Base-by-base conservation (phyloP, 2,329 filamentous ascomycete genomes). In the Calonectria hongkongensis region DNA sequence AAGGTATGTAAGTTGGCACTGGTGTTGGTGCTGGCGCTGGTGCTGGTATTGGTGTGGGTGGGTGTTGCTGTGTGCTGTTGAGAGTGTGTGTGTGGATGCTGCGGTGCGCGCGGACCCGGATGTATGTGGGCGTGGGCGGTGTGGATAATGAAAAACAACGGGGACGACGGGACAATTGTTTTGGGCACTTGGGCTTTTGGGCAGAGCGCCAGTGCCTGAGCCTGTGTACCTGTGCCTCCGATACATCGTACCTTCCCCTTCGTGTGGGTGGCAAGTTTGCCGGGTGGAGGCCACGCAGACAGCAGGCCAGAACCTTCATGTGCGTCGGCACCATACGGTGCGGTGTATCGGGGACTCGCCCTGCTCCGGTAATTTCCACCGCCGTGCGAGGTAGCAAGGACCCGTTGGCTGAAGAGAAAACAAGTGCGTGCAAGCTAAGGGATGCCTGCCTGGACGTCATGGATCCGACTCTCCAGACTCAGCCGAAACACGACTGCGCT, bases 1-100 rank as follows among this genome's bases (percentile, higher is more conserved):
- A 67, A 70, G 58, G 70, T 67, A 65, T 51, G 50, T 66, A 66
- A 51, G 58, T 66, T 64, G 70, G 70, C 60, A 66, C 51, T 72
- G 60, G 70, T 72, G 67, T 30, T 36, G 30, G 50, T 56, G 50
- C 50, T 36, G 30, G 51, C 39, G 30, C 25, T 50, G 48, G 48
- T 51, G 13, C 51, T 56, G 51, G 51, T 36, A 33, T 33, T 56
- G 51, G 51, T 36, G 54, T 58, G 45, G 68, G 66, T 71, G 51
- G 68, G 30, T 54, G 30, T 33, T 33, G 66, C 33, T 62, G 54
- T 62, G 56, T 41, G 66, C 45, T 54, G 58, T 63, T 56, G 64
- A 66, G 21, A 21, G 21, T 1, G 67, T 63, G 67, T 69, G 68
- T 50, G 63, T 71, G 68, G 62, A 28, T 66, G 58, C 39, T 36